A percentile compares a stretch with the other conserved stretches of the same genome.
Conservation (phyloP, 2,329 filamentous ascomycete genomes). For the Lecanicillium sp. region DNA sequence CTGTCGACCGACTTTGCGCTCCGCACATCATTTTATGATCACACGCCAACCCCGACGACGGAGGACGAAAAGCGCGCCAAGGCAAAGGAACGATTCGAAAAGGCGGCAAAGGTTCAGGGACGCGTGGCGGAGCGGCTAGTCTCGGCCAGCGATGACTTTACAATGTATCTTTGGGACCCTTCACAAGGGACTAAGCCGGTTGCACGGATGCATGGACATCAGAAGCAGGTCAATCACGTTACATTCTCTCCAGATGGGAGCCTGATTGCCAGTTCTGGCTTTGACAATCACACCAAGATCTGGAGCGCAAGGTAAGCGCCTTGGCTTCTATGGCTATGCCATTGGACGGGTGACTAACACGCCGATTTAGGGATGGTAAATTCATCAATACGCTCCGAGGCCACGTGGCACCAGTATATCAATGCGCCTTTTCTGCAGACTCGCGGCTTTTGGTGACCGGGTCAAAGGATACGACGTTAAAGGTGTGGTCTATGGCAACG, state of each 20-base stretch:
- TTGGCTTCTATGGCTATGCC: neutral
- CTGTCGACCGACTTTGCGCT: constrained; percentile 88
- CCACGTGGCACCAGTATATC: constrained; percentile 85
- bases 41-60: constrained; percentile 59
- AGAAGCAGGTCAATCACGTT: constrained; percentile 95
- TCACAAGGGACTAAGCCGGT: constrained; percentile 71
- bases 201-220: constrained; percentile 82
- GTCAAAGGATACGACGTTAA: constrained; percentile 87
- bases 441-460: constrained; percentile 80
- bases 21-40: constrained; percentile 79
- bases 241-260: constrained; percentile 86
- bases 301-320: constrained; percentile 66
- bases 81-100: constrained; percentile 76
- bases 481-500: constrained; percentile 86
- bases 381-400: constrained; percentile 85
- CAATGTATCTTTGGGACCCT: constrained; percentile 93
- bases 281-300: constrained; percentile 91
- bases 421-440: constrained; percentile 87
- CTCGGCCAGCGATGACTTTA: constrained; percentile 90
- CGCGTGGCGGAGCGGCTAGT: constrained; percentile 76
- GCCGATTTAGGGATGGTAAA: constrained; percentile 45
- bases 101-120: constrained; percentile 69
- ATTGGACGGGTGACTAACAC: constrained; percentile 10
- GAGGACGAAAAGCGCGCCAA: constrained; percentile 64
- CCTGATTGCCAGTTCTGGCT: constrained; percentile 79